A percentile compares a stretch with the other conserved stretches of the same genome.
Evolutionary conservation across 179 eudicot genomes (phyloP).

Genomic region (Drosera spatulata): DNA sequence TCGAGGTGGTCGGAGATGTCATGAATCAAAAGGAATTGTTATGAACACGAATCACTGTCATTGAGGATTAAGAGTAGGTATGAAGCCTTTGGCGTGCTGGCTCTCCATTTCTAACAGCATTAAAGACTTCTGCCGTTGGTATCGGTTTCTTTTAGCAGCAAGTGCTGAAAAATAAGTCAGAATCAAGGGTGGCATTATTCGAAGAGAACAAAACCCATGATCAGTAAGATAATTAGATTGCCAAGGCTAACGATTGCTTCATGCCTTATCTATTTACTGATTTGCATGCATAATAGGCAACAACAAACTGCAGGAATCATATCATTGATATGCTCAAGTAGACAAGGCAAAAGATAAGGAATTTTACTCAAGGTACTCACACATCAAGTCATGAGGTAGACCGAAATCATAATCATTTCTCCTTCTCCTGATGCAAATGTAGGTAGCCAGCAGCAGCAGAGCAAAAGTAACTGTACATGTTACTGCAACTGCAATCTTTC

Average conservation of each 20-base stretch:
- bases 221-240: too few relatives aligned
- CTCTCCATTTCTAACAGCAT: constrained; percentile 98
- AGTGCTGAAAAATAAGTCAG: constrained; percentile 39
- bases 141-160: constrained; percentile 86
- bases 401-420: constrained; percentile 83
- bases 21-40: too few relatives aligned
- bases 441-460: constrained; percentile 32
- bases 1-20: too few relatives aligned
- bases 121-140: constrained; percentile 85
- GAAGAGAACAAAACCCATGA: too few relatives aligned
- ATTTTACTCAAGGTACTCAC: constrained; percentile 40
- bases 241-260: too few relatives aligned
- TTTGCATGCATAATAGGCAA: too few relatives aligned
- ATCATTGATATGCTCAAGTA: constrained; percentile 1
- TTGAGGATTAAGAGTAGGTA: constrained; percentile 41
- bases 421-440: constrained; percentile 53
- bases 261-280: too few relatives aligned
- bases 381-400: constrained; percentile 68
- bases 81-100: constrained; percentile 91
- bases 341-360: not conserved
- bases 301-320: not conserved
- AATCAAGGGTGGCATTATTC: not conserved
- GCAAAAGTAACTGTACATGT: constrained; percentile 41
- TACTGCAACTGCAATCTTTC: constrained; percentile 69
- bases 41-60: not conserved